Evolutionary conservation across 2,329 filamentous ascomycete genomes (phyloP).

Genomic region (Xylaria sp.): DNA sequence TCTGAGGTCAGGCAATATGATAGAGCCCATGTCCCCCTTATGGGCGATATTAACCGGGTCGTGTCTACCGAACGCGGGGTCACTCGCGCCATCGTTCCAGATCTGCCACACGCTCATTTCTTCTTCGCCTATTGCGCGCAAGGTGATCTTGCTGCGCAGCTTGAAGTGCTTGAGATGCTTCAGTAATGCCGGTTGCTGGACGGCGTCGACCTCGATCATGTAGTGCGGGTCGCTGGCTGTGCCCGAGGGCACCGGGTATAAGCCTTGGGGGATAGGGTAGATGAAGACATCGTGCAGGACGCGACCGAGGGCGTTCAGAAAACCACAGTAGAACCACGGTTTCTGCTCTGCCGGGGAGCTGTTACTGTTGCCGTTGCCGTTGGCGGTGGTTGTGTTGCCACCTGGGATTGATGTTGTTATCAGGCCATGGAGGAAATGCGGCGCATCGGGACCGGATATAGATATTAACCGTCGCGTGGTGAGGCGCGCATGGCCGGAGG

Average conservation of each 20-base stretch:
- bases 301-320: conserved; percentile 84
- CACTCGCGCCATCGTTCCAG: conserved; percentile 64
- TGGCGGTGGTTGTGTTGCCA: neutral
- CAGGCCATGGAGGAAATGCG: conserved; percentile 86
- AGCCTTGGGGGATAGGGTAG: conserved; percentile 63
- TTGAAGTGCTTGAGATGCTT: conserved; percentile 85
- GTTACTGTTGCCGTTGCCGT: neutral
- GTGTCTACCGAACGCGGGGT: neutral
- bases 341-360: conserved; percentile 7
- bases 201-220: conserved; percentile 82
- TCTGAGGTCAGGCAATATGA: conserved; percentile 57
- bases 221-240: conserved; percentile 64
- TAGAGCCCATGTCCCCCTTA: conserved; percentile 22
- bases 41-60: conserved; percentile 13
- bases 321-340: conserved; percentile 76
- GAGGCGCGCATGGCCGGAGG: conserved; percentile 61
- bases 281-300: conserved; percentile 90
- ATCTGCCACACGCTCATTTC: conserved; percentile 74
- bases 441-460: conserved; percentile 77
- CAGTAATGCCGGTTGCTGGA: conserved; percentile 64
- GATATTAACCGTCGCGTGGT: conserved; percentile 80
- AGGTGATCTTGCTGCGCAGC: conserved; percentile 76
- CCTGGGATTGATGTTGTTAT: conserved; percentile 72
- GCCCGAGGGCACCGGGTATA: too few relatives aligned
- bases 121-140: conserved; percentile 67